Evolutionary conservation across 768 basidiomycete species (phyloP).

Genomic region (Termitomyces sp.): DNA sequence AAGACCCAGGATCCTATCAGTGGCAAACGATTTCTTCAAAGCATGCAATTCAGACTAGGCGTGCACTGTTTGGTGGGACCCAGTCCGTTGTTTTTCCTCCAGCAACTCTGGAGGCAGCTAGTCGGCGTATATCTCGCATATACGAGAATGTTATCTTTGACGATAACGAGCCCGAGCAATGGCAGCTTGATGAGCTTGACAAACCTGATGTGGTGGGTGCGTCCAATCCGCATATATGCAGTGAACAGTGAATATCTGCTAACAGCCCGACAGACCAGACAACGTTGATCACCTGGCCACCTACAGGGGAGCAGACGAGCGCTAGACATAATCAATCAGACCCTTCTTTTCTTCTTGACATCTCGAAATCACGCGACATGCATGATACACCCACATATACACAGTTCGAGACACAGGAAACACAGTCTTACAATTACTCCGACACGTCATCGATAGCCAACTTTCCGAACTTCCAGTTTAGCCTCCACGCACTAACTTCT

Average conservation of each 20-base stretch:
- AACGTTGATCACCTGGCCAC: conserved; percentile 55
- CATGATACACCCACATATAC: conserved; percentile 4
- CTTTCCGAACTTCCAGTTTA: conserved; percentile 75
- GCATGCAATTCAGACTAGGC: not conserved
- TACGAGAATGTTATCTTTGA: conserved; percentile 73
- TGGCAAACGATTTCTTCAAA: conserved; percentile 44
- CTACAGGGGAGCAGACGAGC: conserved; percentile 27
- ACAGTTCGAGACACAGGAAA: conserved; percentile 36
- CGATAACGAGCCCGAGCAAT: conserved; percentile 19
- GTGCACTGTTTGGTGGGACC: not conserved
- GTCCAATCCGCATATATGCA: not conserved
- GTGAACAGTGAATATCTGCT: not conserved
- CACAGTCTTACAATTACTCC: conserved; percentile 50
- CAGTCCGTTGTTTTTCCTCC: conserved; percentile 37
- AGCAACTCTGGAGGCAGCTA: conserved; percentile 60
- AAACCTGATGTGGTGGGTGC: not conserved
- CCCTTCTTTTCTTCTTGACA: conserved; percentile 25
- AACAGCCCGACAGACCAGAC: conserved; percentile 33
- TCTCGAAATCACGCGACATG: conserved; percentile 15
- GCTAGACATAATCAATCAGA: conserved; percentile 11
- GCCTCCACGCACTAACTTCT: conserved; percentile 50
- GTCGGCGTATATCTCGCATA: conserved; percentile 59
- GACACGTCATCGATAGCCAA: conserved; percentile 66
- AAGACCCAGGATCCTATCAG: conserved; percentile 29
- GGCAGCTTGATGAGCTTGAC: not conserved